Evolutionary conservation across 805 yeast genomes (phyloP), one percentile per base, ranked within the genome.

Genomic region (Zygosaccharomyces bisporus): DNA sequence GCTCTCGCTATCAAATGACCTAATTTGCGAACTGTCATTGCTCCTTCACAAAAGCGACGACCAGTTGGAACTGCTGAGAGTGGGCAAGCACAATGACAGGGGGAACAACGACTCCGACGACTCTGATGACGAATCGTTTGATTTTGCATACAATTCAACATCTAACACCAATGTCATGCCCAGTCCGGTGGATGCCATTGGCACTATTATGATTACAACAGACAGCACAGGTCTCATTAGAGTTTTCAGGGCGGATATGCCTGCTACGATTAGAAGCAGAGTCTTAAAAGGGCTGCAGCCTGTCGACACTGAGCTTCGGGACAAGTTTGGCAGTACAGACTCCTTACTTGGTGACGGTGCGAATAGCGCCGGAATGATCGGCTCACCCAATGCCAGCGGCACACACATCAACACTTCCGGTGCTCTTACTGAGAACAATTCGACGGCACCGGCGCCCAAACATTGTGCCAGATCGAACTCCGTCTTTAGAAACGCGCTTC

Each of bases 171-270:
- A 14, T 21, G 34, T 30, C 4, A 32, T 50, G 6, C 57, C 66
- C 24, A 55, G 63, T 16, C 58, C 57, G 21, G 60, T 55, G 14
- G 60, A 62, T 10, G 56, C 58, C 7, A 63, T 70, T 31, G 74
- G 73, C 1, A 54, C 64, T 0, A 81, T 88, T 34, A 76, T 88
- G 12, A 81, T 89, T 2, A 81, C 93, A 0, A 79, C 91, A 0
- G 97, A 89, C 63, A 77, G 76, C 44, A 64, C 70, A 17, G 96
- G 96, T 0, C 53, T 73, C 2, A 84, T 89, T 23, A 66, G 93
- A 35, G 84, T 89, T 0, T 86, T 85, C 60, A 72, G 97, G 57
- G 83, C 86, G 45, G 97, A 89, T 61, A 72, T 83, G 43, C 83
- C 93, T 0, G 70, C 76, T 41, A 54, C 57, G 8, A 63, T 70